Percentiles rank a stretch among this genome's conserved stretches.
phyloP scores from a whole-genome alignment of 202 grass and related monocot species.

The Schoenoplectus tabernaemontani region DNA sequence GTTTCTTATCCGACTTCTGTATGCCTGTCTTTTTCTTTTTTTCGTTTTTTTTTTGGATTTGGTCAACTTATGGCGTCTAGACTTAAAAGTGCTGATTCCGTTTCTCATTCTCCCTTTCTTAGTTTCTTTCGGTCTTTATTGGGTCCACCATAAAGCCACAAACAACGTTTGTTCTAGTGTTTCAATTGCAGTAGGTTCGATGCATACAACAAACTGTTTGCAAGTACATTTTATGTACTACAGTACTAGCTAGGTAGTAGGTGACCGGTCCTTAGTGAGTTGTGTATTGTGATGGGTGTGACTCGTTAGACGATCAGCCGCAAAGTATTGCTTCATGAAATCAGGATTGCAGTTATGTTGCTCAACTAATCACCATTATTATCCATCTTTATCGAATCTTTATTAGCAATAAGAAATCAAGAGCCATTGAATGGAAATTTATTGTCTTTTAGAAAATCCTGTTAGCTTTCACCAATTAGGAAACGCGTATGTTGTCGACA shows the following conservation, averaged over 20 bases:
- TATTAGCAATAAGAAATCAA: background rate
- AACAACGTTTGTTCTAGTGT: background rate
- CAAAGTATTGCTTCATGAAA: background rate
- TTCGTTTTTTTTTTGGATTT: background rate
- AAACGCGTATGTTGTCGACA: background rate
- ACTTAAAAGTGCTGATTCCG: background rate
- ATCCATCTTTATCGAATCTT: background rate
- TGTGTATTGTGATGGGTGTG: background rate
- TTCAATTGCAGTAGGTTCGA: background rate
- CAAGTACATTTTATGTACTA: background rate
- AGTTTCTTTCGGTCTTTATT: background rate
- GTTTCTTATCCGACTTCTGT: background rate
- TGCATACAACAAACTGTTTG: background rate
- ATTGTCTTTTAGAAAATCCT: background rate
- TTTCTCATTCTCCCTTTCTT: background rate
- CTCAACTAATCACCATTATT: background rate
- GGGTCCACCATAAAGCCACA: background rate
- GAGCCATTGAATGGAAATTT: background rate
- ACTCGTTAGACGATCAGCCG: background rate
- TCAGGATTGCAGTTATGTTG: background rate
- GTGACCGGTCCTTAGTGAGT: background rate
- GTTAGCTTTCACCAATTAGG: background rate
- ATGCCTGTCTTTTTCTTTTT: background rate
- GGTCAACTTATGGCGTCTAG: slow-evolving; percentile 10
- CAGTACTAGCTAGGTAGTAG: no score